Percentiles rank a stretch among this genome's conserved stretches.
Evolutionary conservation across 208 protist species (phyloP).

Genomic region (Entamoeba dispar): DNA sequence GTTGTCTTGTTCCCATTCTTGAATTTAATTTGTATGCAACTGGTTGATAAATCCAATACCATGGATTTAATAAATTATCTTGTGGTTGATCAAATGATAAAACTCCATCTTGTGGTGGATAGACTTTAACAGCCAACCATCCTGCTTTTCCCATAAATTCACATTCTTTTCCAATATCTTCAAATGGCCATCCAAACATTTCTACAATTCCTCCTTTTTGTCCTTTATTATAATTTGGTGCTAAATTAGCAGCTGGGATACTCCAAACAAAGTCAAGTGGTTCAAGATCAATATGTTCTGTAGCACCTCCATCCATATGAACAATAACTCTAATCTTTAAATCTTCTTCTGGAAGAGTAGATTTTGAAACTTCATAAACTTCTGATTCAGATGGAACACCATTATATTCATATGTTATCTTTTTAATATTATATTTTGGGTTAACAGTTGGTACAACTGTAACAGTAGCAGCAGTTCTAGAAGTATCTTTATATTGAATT

Average conservation of each 20-base stretch:
- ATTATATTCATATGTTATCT: constrained; percentile 27
- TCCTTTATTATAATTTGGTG: constrained; percentile 36
- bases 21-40: constrained; percentile 38
- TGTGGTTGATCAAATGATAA: constrained; percentile 33
- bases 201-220: constrained; percentile 42
- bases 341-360: not conserved
- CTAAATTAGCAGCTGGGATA: not conserved
- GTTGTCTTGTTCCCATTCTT: constrained; percentile 29
- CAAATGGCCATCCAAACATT: constrained; percentile 28
- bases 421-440: not conserved
- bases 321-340: constrained; percentile 13
- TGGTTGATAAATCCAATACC: constrained; percentile 49
- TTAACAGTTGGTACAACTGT: not conserved
- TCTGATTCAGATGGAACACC: constrained; percentile 8
- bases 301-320: not conserved
- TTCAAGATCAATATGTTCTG: constrained; percentile 18
- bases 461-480: not conserved
- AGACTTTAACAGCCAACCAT: constrained; percentile 43
- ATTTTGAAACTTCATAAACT: not conserved
- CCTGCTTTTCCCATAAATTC: constrained; percentile 25
- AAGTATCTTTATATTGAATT: not conserved
- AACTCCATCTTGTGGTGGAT: constrained; percentile 38
- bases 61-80: constrained; percentile 38
- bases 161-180: constrained; percentile 23
- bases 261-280: constrained; percentile 37